Evolutionary conservation across 345 rosid genomes (phyloP).

Genomic region (rapeseed (Brassica napus)): Da-Ae NC_063441.1:2309501-2310000

Average conservation of each 20-base stretch:
- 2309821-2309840: background rate
- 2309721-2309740: background rate
- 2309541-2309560: conserved; percentile 39
- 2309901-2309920: conserved; percentile 63
- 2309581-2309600: conserved; percentile 35
- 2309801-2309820: background rate
- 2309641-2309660: background rate
- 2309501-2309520: conserved; percentile 27
- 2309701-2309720: background rate
- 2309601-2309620: conserved; percentile 42
- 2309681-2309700: background rate
- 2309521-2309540: conserved; percentile 39
- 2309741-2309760: background rate
- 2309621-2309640: conserved; percentile 38
- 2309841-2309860: conserved; percentile 60
- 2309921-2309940: conserved; percentile 54
- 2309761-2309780: background rate
- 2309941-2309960: conserved; percentile 63
- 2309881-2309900: conserved; percentile 47
- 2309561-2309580: conserved; percentile 40
- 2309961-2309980: conserved; percentile 55
- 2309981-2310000: conserved; percentile 50
- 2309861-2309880: conserved; percentile 58
- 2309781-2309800: background rate
- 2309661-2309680: background rate